phyloP scores from a whole-genome alignment of 352 stramenopile genomes.

The Phytophthora citrophthora region DNA sequence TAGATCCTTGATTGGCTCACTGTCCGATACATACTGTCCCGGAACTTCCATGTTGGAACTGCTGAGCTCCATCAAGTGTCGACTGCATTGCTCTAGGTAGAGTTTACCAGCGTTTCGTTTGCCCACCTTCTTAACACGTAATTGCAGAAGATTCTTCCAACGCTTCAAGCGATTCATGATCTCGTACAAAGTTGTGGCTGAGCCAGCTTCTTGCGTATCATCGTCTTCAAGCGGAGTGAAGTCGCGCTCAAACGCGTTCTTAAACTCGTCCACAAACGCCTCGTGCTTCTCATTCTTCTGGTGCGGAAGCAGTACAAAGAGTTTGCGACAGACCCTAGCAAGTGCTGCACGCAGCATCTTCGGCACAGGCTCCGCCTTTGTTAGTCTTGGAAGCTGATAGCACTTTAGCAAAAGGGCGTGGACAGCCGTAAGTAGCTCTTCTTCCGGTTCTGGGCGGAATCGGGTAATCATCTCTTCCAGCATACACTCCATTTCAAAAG shows the following conservation, averaged over 20 bases:
- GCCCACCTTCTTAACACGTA: constrained; percentile 79
- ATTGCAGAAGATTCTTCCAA: constrained; percentile 91
- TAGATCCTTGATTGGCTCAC: constrained; percentile 91
- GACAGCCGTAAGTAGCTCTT: constrained; percentile 97
- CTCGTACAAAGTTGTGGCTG: constrained; percentile 70
- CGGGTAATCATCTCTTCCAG: constrained; percentile 98
- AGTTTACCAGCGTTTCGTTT: constrained; percentile 75
- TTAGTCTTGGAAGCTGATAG: constrained; percentile 86
- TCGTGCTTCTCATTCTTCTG: constrained; percentile 91
- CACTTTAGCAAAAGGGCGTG: constrained; percentile 96
- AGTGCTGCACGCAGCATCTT: constrained; percentile 92
- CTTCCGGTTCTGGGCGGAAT: constrained; percentile 96
- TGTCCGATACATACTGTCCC: constrained; percentile 92
- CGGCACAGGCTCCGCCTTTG: constrained; percentile 78
- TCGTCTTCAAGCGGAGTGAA: constrained; percentile 62
- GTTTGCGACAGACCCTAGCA: constrained; percentile 92
- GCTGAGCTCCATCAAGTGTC: constrained; percentile 89
- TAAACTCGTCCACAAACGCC: constrained; percentile 90
- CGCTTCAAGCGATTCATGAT: constrained; percentile 92
- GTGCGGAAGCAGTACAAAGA: constrained; percentile 86
- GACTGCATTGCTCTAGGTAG: constrained; percentile 89
- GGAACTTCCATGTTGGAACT: constrained; percentile 91
- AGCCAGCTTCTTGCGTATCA: constrained; percentile 26
- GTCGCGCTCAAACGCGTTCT: constrained; percentile 84
- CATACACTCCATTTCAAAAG: constrained; percentile 97